Evolutionary conservation across 129 eudicot genomes (phyloP), one percentile per base, ranked within the genome.

Genomic region (Centaurea solstitialis): DNA sequence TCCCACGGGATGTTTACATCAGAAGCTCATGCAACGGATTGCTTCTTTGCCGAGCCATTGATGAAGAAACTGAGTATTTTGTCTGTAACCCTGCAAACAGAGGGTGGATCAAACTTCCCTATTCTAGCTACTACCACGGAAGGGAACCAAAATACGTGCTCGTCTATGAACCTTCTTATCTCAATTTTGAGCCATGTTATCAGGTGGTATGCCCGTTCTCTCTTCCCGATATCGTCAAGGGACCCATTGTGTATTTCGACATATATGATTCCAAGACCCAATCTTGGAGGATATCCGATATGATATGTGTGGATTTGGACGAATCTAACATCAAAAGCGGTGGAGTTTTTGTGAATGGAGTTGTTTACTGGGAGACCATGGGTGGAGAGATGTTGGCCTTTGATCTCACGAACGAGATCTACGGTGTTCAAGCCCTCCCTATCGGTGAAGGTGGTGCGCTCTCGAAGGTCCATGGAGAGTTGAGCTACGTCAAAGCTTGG

Each of bases 11-110:
- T 0, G 83, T 83, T 41, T 62, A 0, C 11, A 59, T 91, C 17
- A 76, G 21, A 76, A 76, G 81, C 83, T 91, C 97, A 17, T 89
- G 87, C 72, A 87, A 87, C 7, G 91, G 97, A 26, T 66, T 91
- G 70, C 88, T 91, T 7, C 84, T 89, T 50, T 89, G 93, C 80
- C 91, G 86, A 76, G 81, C 80, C 45, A 9, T 11, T 2, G 4
- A 18, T 21, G 76, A 8, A 3, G 80, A 45, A 4, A 78, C 74
- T 9, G 45, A 38, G 5, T 85, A 81, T 75, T 87, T 81, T 26
- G 17, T 89, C 33, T 85, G 90, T 80, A 91, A 89, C 85, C 97
- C 97, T 21, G 87, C 84, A 24, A 89, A 40, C 47, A 0, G 37
- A 70, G 76, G 74, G 26, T 85, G 77, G 80, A 61, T 70, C 72